A percentile compares a stretch with the other conserved stretches of the same genome.
These are phyloP conservation scores for Trichosporon sp. DNA, from an alignment of 1,284 basidiomycete species.

Conservation along the genomic window DNA sequence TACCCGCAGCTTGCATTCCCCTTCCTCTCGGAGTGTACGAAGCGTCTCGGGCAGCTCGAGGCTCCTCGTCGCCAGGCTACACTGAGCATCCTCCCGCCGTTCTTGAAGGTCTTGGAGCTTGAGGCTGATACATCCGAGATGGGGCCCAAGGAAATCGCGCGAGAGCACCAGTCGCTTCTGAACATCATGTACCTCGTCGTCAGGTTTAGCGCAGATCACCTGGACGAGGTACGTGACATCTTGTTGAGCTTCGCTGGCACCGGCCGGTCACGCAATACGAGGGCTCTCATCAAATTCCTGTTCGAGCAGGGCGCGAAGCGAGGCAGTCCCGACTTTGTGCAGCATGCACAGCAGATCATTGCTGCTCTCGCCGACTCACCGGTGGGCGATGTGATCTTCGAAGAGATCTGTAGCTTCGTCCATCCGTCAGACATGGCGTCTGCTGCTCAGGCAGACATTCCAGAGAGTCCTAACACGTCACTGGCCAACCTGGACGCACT, in stretches of 20 bases:
- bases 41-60: conserved; percentile 65
- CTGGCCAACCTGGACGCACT: conserved; percentile 43
- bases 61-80: conserved; percentile 52
- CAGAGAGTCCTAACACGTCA: conserved; percentile 59
- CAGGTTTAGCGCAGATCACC: conserved; percentile 67
- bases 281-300: conserved; percentile 73
- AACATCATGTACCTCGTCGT: conserved; percentile 80
- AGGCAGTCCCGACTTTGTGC: conserved; percentile 69
- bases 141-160: conserved; percentile 35
- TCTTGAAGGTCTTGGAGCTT: conserved; percentile 69
- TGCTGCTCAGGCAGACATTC: conserved; percentile 63
- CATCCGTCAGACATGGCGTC: conserved; percentile 72
- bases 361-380: conserved; percentile 76
- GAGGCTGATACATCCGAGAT: conserved; percentile 40
- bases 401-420: conserved; percentile 76
- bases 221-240: conserved; percentile 75
- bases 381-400: conserved; percentile 67
- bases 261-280: conserved; percentile 56
- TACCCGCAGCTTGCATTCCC: conserved; percentile 65
- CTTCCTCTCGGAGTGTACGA: conserved; percentile 68
- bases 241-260: conserved; percentile 60
- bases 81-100: conserved; percentile 69
- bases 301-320: conserved; percentile 82
- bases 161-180: conserved; percentile 66
- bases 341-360: conserved; percentile 73